Base-by-base conservation (phyloP, 2,329 filamentous ascomycete species). In the Exophiala calicioides region DNA sequence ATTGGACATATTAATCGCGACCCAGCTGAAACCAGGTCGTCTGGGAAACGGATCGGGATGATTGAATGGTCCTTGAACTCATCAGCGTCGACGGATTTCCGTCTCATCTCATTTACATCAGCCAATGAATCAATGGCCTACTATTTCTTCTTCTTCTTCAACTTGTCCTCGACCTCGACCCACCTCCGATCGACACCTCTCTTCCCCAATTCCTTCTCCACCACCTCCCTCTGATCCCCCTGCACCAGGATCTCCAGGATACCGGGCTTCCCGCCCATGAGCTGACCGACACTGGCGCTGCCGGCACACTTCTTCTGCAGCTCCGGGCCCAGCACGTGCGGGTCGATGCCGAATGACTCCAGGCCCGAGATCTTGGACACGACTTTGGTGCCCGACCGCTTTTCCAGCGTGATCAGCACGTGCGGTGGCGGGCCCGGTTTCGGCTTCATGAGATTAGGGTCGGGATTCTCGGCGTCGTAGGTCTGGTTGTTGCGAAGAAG, bases 181-280 rank as follows among this genome's bases (percentile, higher is more conserved):
- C 80, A 85, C 51, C 76, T 73, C 47, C 66, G 69, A 46, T 73
- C 73, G 3, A 86, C 69, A 0, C 83, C 83, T 49, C 81, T 72
- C 60, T 73, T 76, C 50, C 74, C 74, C 56, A 86, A 62, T 20
- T 80, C 79, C 57, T 77, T 79, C 35, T 81, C 68, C 13, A 86
- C 71, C 12, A 76, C 77, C 51, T 79, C 77, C 46, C 75, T 77
- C 67, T 86, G 82, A 50, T 82, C 81, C 1, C 83, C 83, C 59
- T 86, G 83, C 3, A 86, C 75, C 67, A 84, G 72, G 15, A 86
- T 76, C 62, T 86, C 83, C 76, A 85, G 78, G 2, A 84, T 69
- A 1, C 80, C 80, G 56, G 77, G 78, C 56, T 81, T 79, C 6
- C 81, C 81, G 3, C 82, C 82, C 34, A 75, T 73, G 23, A 82